Base-by-base conservation (phyloP, 75 land plant genomes). In the Pinus tabuliformis region DNA sequence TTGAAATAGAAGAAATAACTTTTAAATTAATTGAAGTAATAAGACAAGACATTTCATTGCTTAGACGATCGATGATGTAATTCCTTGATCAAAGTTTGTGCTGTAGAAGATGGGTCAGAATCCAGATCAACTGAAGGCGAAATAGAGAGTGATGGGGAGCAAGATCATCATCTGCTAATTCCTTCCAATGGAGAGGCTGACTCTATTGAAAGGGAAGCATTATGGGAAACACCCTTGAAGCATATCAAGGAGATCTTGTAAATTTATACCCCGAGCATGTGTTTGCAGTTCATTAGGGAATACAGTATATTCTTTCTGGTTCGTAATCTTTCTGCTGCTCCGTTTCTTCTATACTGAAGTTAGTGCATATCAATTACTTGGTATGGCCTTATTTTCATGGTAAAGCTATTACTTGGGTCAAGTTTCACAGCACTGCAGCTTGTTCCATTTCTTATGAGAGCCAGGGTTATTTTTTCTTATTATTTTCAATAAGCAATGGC, bases 91-190 rank as follows among this genome's bases (percentile, higher is more conserved):
- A 68, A 68, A 68, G 14, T 33, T 72, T 6, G 58, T n/a, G 8
- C 22, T 56, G 26, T 56, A 73, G 74, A 73, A 73, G 74, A 73
- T 16, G 74, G 54, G n/a, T 73, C 74, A 56, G 74, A 73, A 0
- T 4, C 58, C 16, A 45, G 17, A 12, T 66, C 72, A 37, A 26
- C 58, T 73, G 54, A 73, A 49, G 74, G 12, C 5, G 18, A 42
- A 12, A 49, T 4, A 73, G 74, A 56, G 57, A 73, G 74, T 15
- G 74, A 73, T 73, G 74, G 74, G 45, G 74, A 73, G 58, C 74
- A 73, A 26, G 74, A 73, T 26, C 74, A 72, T 22, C 74, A 24
- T 49, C 17, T 68, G 49, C 49, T 73, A 56, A 56, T 73, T 73
- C 26, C 74, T 26, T 26, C 58, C 36, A 72, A 21, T 73, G 74